phyloP scores from a whole-genome alignment of 495 filamentous ascomycete genomes.

The Xylaria flabelliformis region DNA sequence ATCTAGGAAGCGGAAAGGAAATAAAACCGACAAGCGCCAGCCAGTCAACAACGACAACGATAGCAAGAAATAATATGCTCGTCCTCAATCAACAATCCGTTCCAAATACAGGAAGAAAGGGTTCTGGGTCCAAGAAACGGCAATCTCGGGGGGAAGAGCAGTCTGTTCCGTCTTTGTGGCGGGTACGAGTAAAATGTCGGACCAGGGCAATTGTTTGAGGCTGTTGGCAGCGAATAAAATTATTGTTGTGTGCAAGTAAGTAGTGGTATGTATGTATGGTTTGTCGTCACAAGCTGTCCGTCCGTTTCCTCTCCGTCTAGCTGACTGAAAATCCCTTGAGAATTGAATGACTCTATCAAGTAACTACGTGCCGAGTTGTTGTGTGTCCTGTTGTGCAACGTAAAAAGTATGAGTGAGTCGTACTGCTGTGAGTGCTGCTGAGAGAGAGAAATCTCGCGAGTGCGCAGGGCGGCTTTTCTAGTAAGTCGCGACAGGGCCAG shows the following conservation, averaged over 20 bases:
- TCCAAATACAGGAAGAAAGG: neutral
- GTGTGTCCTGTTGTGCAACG: conserved; percentile 18
- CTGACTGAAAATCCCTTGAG: neutral
- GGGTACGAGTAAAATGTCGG: neutral
- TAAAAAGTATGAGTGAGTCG: conserved; percentile 12
- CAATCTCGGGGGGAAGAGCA: neutral
- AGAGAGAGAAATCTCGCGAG: conserved; percentile 20
- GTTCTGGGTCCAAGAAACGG: conserved; percentile 10
- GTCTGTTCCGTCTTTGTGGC: conserved; percentile 1
- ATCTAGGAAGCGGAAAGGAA: neutral
- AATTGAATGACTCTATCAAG: neutral
- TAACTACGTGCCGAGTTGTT: neutral
- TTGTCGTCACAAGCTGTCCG: neutral
- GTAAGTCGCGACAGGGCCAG: conserved; percentile 19
- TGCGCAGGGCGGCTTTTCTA: conserved; percentile 28
- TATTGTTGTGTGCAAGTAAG: too few relatives aligned
- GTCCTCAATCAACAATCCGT: neutral
- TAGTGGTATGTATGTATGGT: neutral
- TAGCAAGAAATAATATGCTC: neutral
- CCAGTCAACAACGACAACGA: too few relatives aligned
- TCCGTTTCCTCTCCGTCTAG: neutral
- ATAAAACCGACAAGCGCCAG: neutral
- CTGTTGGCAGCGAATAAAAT: neutral
- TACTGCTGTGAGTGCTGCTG: neutral
- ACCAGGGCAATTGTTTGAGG: conserved; percentile 8